Evolutionary conservation across 345 rosid species (phyloP).

Genomic region (Citrus sp.): DNA sequence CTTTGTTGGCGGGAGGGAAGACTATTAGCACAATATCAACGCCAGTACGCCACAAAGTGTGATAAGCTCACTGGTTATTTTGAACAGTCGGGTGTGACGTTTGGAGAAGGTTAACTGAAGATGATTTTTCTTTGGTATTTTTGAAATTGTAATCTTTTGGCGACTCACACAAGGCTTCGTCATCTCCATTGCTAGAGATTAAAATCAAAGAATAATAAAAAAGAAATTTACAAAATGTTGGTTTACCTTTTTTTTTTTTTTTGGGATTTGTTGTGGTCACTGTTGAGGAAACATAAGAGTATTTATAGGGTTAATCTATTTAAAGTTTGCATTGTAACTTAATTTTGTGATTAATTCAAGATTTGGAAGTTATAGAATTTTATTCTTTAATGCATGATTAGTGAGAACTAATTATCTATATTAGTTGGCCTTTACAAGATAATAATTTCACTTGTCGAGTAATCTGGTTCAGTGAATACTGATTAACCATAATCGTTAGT

Average conservation of each 20-base stretch:
- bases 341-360: slow-evolving; percentile 5
- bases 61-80: slow-evolving; percentile 51
- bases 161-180: slow-evolving; percentile 25
- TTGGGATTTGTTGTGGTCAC: background rate
- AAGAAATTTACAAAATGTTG: background rate
- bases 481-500: background rate
- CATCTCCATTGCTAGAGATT: background rate
- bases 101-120: slow-evolving; percentile 60
- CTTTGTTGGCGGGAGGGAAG: slow-evolving; percentile 45
- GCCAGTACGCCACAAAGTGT: slow-evolving; percentile 36
- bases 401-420: background rate
- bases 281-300: background rate
- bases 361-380: slow-evolving; percentile 16
- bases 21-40: slow-evolving; percentile 31
- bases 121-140: slow-evolving; percentile 30
- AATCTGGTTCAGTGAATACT: too few species aligned
- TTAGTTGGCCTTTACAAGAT: background rate
- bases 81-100: slow-evolving; percentile 40
- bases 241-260: too few species aligned
- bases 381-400: slow-evolving; percentile 1
- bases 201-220: background rate
- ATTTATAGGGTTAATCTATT: background rate
- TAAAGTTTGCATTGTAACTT: too few species aligned
- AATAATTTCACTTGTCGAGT: too few species aligned
- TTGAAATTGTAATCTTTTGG: slow-evolving; percentile 18